Evolutionary conservation across 2,329 filamentous ascomycete species (phyloP).

Genomic region (Neofusicoccum parvum): DNA sequence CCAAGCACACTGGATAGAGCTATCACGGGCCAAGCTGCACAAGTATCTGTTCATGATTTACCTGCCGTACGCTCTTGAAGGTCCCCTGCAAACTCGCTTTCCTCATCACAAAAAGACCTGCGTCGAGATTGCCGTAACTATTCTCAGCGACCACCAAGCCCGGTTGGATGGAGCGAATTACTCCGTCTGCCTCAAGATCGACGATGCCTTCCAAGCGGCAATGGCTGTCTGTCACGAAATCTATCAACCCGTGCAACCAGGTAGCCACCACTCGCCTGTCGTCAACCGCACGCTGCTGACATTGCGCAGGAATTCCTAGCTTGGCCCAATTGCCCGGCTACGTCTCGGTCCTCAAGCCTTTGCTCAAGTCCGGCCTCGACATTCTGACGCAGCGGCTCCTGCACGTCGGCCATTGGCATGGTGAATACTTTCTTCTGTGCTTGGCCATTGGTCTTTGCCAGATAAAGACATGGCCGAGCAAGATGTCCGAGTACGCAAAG

Average conservation of each 20-base stretch:
- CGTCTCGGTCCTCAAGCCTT: neutral
- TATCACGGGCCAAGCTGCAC: neutral
- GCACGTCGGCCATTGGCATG: conserved; percentile 4
- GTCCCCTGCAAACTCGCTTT: neutral
- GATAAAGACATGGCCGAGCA: conserved; percentile 2
- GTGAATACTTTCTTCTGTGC: conserved; percentile 2
- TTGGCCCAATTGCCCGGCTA: neutral
- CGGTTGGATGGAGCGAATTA: neutral
- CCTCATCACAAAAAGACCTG: conserved; percentile 9
- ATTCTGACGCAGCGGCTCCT: neutral
- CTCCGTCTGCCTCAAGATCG: conserved; percentile 1
- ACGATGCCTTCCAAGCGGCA: conserved; percentile 11
- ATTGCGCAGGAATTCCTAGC: neutral
- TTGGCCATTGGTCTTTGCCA: conserved; percentile 4
- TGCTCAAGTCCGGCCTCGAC: neutral
- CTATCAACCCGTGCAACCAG: neutral
- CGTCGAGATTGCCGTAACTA: neutral
- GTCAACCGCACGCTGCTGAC: neutral
- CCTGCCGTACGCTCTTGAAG: neutral
- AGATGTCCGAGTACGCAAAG: neutral
- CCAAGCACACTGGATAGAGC: neutral
- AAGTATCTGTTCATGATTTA: conserved; percentile 14
- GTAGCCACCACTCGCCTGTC: neutral
- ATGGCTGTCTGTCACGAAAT: conserved; percentile 1
- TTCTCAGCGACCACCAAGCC: neutral